phyloP scores from a whole-genome alignment of 805 yeast species.

The Candida hungchunana region DNA sequence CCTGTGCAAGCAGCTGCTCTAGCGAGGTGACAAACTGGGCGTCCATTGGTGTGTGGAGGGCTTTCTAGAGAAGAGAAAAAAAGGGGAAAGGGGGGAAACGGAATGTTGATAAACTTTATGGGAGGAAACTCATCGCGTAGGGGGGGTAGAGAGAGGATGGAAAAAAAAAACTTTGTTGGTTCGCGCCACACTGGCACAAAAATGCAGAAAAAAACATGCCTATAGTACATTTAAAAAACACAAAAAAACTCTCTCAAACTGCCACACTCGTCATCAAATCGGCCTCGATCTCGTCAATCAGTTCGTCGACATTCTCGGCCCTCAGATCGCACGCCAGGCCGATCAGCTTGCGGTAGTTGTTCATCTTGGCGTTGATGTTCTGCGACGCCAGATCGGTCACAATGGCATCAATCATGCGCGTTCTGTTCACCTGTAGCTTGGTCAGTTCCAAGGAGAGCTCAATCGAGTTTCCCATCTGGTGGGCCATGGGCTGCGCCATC shows the following conservation, averaged over 20 bases:
- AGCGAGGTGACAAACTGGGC: constrained; percentile 62
- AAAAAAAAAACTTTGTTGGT: constrained; percentile 14
- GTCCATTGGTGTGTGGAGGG: constrained; percentile 33
- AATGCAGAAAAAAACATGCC: no score
- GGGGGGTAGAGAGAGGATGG: no score
- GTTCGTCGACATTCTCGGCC: constrained; percentile 73
- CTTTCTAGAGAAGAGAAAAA: not conserved
- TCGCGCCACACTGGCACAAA: constrained; percentile 2
- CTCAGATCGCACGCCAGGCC: constrained; percentile 73
- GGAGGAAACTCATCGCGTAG: constrained; percentile 14
- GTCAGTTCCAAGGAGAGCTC: constrained; percentile 40
- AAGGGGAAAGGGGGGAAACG: not conserved
- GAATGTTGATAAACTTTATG: not conserved
- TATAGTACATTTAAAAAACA: no score
- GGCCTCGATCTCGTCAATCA: constrained; percentile 72
- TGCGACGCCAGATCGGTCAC: constrained; percentile 44
- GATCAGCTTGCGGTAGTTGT: constrained; percentile 75
- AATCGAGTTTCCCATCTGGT: constrained; percentile 13
- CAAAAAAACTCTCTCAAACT: no score
- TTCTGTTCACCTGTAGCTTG: constrained; percentile 49
- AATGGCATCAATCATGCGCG: constrained; percentile 41
- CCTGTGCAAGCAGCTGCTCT: constrained; percentile 75
- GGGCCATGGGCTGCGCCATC: constrained; percentile 16
- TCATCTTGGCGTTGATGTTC: constrained; percentile 53
- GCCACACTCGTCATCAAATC: constrained; percentile 30